Evolutionary conservation across 1,139 yeast genomes (phyloP), one percentile per base, ranked within the genome.

Genomic region (Maudiozyma humilis): DNA sequence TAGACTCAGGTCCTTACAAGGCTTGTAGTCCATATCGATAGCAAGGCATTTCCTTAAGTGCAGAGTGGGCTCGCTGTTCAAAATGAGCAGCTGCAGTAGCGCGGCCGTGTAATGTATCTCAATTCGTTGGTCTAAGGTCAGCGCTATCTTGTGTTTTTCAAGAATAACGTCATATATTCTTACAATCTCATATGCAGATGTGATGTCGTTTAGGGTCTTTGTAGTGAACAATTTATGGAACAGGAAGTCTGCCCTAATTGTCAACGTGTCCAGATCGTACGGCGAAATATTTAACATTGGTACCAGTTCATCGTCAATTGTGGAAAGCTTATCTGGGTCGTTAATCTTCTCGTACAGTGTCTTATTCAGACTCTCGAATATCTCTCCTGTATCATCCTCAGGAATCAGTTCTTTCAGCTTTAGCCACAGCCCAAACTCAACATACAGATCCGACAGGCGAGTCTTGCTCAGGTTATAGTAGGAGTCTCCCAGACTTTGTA

Each of bases 21-120:
- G 57, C 32, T 47, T 46, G 41, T 54, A 55, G 43, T 60, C 64
- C 62, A 60, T 57, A 43, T 62, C 66, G 3, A 62, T 39, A 4
- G 56, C 55, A 14, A 60, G 41, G 45, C 65, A 62, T 38, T 53
- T 57, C 38, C 57, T 53, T 18, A 59, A 40, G 30, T 54, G 51
- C 8, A 14, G 18, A 3, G 57, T 44, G 6, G 64, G 62, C 18
- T 56, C 58, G 1, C 48, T 38, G 33, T 54, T 54, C 29, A 62
- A 42, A 6, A 59, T 45, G 20, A 59, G 50, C 37, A 56, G 34
- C 44, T 60, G 63, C 4, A 60, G 32, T 2, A 54, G 43, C 2
- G 64, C 47, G 18, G 51, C 51, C 2, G 51, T 40, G 34, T 52
- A 48, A 38, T 53, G 51, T 19, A 57, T 44, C 2, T 48, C 38